Evolutionary conservation across 164 flowering plant genomes (phyloP).

Genomic region (Piper longum): DNA sequence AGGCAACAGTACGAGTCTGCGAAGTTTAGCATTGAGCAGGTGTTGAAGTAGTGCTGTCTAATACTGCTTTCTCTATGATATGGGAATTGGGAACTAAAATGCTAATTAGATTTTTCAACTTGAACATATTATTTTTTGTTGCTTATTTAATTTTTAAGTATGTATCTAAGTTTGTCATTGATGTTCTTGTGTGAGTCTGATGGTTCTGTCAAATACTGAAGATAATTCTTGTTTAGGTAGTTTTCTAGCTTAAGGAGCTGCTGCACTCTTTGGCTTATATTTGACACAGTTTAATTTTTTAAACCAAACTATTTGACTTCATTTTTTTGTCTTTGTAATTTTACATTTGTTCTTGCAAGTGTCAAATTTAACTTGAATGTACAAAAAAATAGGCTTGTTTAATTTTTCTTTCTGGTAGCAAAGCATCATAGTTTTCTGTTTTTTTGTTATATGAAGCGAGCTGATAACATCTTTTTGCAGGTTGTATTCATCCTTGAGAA

Average conservation of each 20-base stretch:
- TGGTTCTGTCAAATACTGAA: neutral
- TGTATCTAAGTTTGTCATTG: neutral
- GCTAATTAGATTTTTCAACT: neutral
- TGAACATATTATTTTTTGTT: neutral
- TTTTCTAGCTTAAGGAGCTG: too few species aligned
- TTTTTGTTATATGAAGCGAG: neutral
- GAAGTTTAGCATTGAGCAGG: conserved; percentile 88
- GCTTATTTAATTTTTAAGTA: neutral
- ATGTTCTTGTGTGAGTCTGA: neutral
- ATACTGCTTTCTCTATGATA: too few species aligned
- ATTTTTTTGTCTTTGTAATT: neutral
- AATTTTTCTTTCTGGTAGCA: too few species aligned
- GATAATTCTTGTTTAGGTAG: neutral
- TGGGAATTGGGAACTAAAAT: neutral
- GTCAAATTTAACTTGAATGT: too few species aligned
- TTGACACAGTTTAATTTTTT: too few species aligned
- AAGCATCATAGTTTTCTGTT: neutral
- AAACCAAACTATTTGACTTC: too few species aligned
- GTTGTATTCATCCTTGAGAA: conserved; percentile 83
- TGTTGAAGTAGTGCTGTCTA: conserved; percentile 6
- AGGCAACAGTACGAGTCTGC: conserved; percentile 67
- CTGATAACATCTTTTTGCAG: conserved; percentile 21
- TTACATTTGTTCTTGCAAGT: too few species aligned
- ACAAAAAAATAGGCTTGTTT: too few species aligned
- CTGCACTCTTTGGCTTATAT: too few species aligned